Base-by-base conservation (phyloP, 345 rosid genomes). In the Turnera subulata region DNA sequence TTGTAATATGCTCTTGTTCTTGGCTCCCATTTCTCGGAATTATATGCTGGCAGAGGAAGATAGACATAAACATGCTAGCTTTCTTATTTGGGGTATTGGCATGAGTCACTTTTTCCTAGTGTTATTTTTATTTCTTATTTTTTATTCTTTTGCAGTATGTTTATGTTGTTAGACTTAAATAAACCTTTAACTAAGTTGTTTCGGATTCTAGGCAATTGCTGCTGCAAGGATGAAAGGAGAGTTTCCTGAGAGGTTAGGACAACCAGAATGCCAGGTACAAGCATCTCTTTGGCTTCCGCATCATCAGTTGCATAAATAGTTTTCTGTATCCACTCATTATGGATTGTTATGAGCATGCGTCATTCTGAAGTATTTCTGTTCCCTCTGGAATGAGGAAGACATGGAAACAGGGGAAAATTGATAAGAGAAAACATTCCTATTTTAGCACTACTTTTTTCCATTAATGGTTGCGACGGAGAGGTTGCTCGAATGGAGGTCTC, bases 181-280 rank as follows among this genome's bases (percentile, higher is more conserved):
- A 44, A n/a, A 37, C 3, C 43, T 16, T 11, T 73, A 25, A 56
- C 53, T 55, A 67, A 53, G 38, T 47, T 61, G 22, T 43, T 48
- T 73, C 47, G 16, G 56, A 26, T 70, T 74, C 43, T 75, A 94
- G 99, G 99, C 93, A 58, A 84, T 94, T 67, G 97, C 95, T 22
- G 80, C 86, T 55, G 96, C 92, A 62, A 79, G 93, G 74, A 82
- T 90, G 85, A 84, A 80, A 64, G 99, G 97, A 64, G 99, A 94
- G 61, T 90, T 77, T 65, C 99, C 99, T 52, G 99, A 94, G 74
- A 84, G 99, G 70, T 59, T 77, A 22, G 97, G 96, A 62, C 97
- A 90, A 56, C 95, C 91, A 19, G 95, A 94, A 80, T 94, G 99
- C 72, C 97, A 94, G 99, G 99, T 80, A 57, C 59, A 81, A 58